phyloP scores from a whole-genome alignment of 176 grass and related monocot genomes.

The Cocos nucifera region DNA sequence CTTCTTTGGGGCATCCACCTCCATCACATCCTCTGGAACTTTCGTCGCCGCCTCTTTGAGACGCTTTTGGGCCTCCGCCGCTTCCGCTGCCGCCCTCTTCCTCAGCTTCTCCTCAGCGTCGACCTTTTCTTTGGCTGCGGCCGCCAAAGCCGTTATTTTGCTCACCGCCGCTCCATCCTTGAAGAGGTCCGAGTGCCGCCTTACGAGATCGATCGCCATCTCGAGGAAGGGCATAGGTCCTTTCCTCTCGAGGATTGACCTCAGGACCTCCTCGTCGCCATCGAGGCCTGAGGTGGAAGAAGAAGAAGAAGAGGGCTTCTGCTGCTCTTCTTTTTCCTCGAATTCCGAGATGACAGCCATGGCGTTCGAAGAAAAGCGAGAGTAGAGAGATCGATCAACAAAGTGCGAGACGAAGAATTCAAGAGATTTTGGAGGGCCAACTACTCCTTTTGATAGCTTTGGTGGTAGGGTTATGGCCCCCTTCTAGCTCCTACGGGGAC shows the following conservation, averaged over 20 bases:
- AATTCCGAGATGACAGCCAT: slow-evolving; percentile 94
- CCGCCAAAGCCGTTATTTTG: slow-evolving; percentile 43
- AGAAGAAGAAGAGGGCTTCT: slow-evolving; percentile 4
- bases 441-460: too few species aligned
- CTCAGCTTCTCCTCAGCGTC: slow-evolving; percentile 48
- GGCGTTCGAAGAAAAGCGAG: background rate
- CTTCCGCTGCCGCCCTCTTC: slow-evolving; percentile 23
- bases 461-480: too few species aligned
- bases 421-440: too few species aligned
- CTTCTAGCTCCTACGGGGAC: too few species aligned
- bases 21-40: background rate
- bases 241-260: slow-evolving; percentile 41
- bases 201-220: slow-evolving; percentile 54
- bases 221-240: slow-evolving; percentile 60
- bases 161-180: slow-evolving; percentile 37
- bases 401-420: too few species aligned
- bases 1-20: slow-evolving; percentile 18
- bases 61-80: slow-evolving; percentile 16
- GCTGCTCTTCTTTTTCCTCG: slow-evolving; percentile 63
- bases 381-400: too few species aligned
- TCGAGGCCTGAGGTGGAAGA: background rate
- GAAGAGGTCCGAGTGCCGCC: slow-evolving; percentile 53
- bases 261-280: slow-evolving; percentile 41
- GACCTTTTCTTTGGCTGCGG: slow-evolving; percentile 51
- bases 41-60: slow-evolving; percentile 25